Base-by-base conservation (phyloP, 129 eudicot species). In the Artemisia argyi region DNA sequence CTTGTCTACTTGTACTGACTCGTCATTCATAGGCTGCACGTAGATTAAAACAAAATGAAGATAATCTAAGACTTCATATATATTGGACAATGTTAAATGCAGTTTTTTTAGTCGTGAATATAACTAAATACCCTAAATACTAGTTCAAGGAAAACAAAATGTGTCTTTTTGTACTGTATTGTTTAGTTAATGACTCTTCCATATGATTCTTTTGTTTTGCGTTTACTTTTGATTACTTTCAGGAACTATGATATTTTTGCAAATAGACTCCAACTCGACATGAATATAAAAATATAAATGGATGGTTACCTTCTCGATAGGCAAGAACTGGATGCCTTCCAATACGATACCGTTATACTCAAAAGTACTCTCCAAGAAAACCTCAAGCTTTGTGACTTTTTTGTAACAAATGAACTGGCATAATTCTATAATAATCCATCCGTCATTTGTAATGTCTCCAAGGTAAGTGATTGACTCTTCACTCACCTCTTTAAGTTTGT, bases 321-420 rank as follows among this genome's bases (percentile, higher is more conserved):
- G 76, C 59, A 72, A 16, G 76, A 72, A 72, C 68, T 59, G 68
- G 48, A 72, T 59, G 54, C 76, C 76, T 72, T 72, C 76, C 2
- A 72, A 53, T 32, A 46, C 24, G 30, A 72, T 59, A 11, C 44
- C 16, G 3, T 11, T 11, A 11, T n/a, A 24, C 26, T 24, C 26
- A 24, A 24, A 24, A 24, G 26, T 24, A 24, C 2, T 24, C 26
- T 72, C 64, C n/a, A 72, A 16, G 1, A 19, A 60, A 47, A 60
- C 46, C 19, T 72, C 76, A 72, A 72, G 76, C 44, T 60, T 72
- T 22, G 60, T 22, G 32, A 44, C 76, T 72, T 72, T 72, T 26
- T 60, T 22, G 14, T 26, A 59, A 48, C 59, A 3, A 46, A 59
- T 39, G 16, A 72, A 60, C n/a, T 72, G 76, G 59, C 68, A 72